A percentile compares a stretch with the other conserved stretches of the same genome.
Evolutionary conservation across 345 rosid species (phyloP).

Genomic region (Salix purpurea): DNA sequence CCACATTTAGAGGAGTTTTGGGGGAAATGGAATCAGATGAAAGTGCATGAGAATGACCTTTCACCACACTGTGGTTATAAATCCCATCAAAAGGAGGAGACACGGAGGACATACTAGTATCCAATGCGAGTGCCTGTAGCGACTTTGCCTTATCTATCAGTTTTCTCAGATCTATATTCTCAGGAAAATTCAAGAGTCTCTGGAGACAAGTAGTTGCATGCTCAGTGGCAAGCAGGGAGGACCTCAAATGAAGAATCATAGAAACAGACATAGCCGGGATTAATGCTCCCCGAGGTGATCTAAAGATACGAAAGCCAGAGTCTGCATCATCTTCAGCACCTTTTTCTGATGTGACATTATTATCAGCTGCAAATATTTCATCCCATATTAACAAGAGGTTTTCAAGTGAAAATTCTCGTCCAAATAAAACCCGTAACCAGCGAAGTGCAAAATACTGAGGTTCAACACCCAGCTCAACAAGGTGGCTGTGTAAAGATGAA

Average conservation of each 20-base stretch:
- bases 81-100: constrained; percentile 23
- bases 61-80: constrained; percentile 35
- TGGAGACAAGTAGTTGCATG: constrained; percentile 87
- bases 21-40: constrained; percentile 56
- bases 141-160: constrained; percentile 71
- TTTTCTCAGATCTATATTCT: constrained; percentile 55
- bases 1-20: constrained; percentile 49
- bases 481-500: constrained; percentile 82
- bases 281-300: constrained; percentile 71
- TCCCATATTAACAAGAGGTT: constrained; percentile 87
- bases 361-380: constrained; percentile 77
- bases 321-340: constrained; percentile 26
- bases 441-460: constrained; percentile 97
- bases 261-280: constrained; percentile 76
- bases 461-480: constrained; percentile 88
- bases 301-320: constrained; percentile 46
- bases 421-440: constrained; percentile 90
- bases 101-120: constrained; percentile 32
- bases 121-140: constrained; percentile 57
- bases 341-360: constrained; percentile 23
- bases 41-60: constrained; percentile 49
- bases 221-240: constrained; percentile 89
- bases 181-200: constrained; percentile 80
- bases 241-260: constrained; percentile 75
- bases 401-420: constrained; percentile 77